A percentile compares a stretch with the other conserved stretches of the same genome.
phyloP scores from a whole-genome alignment of 352 stramenopile species.

The Phytopythium oedochilum region DNA sequence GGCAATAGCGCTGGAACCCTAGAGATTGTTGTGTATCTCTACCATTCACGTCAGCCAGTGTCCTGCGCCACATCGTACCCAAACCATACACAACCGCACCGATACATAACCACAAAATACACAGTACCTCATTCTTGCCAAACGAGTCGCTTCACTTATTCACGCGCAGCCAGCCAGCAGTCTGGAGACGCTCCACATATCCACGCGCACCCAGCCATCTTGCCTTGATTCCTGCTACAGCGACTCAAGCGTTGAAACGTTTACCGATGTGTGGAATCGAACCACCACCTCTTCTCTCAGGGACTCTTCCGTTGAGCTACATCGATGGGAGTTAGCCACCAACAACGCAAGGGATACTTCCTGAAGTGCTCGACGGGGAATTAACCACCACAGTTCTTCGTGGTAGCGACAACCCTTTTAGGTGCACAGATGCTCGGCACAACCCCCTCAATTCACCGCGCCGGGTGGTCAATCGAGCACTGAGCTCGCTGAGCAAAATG shows the following conservation, averaged over 20 bases:
- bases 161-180: too few species aligned
- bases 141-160: too few species aligned
- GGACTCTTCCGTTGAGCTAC: constrained; percentile 7
- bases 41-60: too few species aligned
- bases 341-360: background rate
- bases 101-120: too few species aligned
- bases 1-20: too few species aligned
- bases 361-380: constrained; percentile 4
- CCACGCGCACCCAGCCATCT: too few species aligned
- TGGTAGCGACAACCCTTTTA: constrained; percentile 5
- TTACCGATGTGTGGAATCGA: constrained; percentile 5
- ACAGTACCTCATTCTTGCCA: too few species aligned
- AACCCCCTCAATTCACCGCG: constrained; percentile 6
- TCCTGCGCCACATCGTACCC: too few species aligned
- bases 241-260: background rate
- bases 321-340: constrained; percentile 2
- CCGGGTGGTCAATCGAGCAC: constrained; percentile 8
- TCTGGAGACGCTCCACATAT: too few species aligned
- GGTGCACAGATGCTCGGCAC: constrained; percentile 2
- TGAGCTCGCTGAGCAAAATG: constrained; percentile 1
- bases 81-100: too few species aligned
- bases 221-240: too few species aligned
- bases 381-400: constrained; percentile 5
- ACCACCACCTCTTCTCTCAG: constrained; percentile 3
- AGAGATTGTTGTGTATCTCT: too few species aligned